phyloP scores from a whole-genome alignment of 129 eudicot species.

The Saposhnikovia divaricata region DNA sequence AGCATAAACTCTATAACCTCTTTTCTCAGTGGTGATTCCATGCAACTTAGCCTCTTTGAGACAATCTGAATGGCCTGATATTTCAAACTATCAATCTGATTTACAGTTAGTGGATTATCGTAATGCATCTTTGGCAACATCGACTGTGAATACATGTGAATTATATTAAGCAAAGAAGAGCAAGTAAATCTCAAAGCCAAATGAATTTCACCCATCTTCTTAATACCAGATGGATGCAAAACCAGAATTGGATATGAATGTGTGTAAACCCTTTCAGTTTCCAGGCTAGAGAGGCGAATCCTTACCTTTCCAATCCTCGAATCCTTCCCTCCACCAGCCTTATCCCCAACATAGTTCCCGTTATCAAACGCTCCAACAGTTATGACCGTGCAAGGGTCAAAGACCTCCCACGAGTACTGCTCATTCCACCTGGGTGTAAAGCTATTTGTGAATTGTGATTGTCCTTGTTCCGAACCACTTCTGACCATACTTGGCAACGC shows the following conservation, averaged over 20 bases:
- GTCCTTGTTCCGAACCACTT: slow-evolving; percentile 53
- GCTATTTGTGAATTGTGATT: slow-evolving; percentile 28
- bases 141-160: slow-evolving; percentile 34
- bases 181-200: slow-evolving; percentile 41
- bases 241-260: slow-evolving; percentile 51
- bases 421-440: slow-evolving; percentile 51
- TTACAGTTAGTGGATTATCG: slow-evolving; percentile 23
- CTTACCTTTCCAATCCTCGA: slow-evolving; percentile 46
- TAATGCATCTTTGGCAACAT: slow-evolving; percentile 56
- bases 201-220: slow-evolving; percentile 50
- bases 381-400: slow-evolving; percentile 49
- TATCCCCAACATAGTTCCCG: background rate
- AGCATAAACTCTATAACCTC: slow-evolving; percentile 32
- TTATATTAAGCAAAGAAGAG: slow-evolving; percentile 32
- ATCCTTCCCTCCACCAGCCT: slow-evolving; percentile 12
- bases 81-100: slow-evolving; percentile 31
- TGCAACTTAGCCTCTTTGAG: slow-evolving; percentile 25
- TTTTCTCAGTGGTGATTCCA: slow-evolving; percentile 45
- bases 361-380: slow-evolving; percentile 50
- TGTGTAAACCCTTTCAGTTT: slow-evolving; percentile 42
- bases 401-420: slow-evolving; percentile 60
- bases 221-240: slow-evolving; percentile 42
- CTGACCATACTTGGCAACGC: slow-evolving; percentile 50
- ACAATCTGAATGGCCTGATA: slow-evolving; percentile 37
- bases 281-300: slow-evolving; percentile 43